Evolutionary conservation across 768 basidiomycete genomes (phyloP), one percentile per base, ranked within the genome.

Genomic region (Roridomyces roridus): DNA sequence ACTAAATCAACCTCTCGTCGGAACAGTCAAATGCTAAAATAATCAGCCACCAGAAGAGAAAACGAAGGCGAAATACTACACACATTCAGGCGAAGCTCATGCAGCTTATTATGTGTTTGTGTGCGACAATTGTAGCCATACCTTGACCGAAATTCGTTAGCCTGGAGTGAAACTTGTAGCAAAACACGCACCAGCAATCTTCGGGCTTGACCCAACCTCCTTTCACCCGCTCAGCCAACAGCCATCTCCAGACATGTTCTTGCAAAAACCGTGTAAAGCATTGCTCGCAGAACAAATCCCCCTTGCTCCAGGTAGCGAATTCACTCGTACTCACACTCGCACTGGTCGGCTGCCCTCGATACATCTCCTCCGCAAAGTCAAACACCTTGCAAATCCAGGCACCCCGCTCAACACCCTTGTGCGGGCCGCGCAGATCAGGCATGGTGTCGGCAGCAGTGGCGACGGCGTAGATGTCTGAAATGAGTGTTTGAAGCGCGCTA

Each of bases 121-220:
- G 60, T 57, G 23, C 39, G 18, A 29, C 60, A 62, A 11, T 57
- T 37, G 25, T 57, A 62, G 0, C 55, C 60, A 37, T 62, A 60
- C 54, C 58, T 59, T 24, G 5, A 28, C 8, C 5, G 41, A 21
- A 4, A 44, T 17, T 17, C 43, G 7, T 17, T n/a, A n/a, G n/a
- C n/a, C n/a, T n/a, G n/a, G 5, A 28, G 15, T 7, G 41, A 21
- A 4, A 44, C 15, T 17, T 44, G 7, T 17, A 11, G 7, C 10
- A 14, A 23, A 36, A 28, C 5, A 49, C 58, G 5, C 15, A 48
- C 60, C 61, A 62, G 57, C 61, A 62, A 40, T 62, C 39, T 39
- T 62, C 61, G 17, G 51, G 55, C 15, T 51, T 40, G 3, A n/a
- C 17, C 46, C 44, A 55, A 4, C 60, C 60, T 12, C 55, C 24